Percentiles rank a stretch among this genome's conserved stretches.
phyloP scores from a whole-genome alignment of 371 early-diverging fungal species.

The Neoconidiobolus thromboides region DNA sequence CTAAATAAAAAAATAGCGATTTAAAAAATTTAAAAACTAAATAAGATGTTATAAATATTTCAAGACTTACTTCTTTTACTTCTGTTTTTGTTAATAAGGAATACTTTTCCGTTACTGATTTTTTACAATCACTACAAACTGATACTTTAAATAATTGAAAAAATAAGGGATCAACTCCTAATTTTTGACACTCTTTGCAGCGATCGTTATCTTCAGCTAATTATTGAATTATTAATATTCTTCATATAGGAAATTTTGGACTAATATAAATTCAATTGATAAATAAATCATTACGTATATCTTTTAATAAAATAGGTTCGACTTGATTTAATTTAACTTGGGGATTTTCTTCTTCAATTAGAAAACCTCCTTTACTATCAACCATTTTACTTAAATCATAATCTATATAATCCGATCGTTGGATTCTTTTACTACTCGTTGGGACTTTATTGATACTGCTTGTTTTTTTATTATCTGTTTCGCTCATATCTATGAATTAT shows the following conservation, averaged over 20 bases:
- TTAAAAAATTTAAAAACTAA: conserved; percentile 1
- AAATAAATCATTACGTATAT: conserved; percentile 1
- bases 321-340: not conserved
- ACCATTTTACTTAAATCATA: conserved; percentile 1
- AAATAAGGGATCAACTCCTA: conserved; percentile 10
- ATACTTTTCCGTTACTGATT: conserved; percentile 9
- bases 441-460: too few species aligned
- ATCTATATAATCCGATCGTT: not conserved
- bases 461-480: too few species aligned
- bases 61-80: conserved; percentile 15
- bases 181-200: conserved; percentile 10
- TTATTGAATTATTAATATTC: not conserved
- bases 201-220: not conserved
- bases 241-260: not conserved
- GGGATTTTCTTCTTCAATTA: not conserved
- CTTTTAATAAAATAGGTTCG: not conserved
- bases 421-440: not conserved
- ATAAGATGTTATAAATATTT: not conserved
- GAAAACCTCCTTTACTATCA: conserved; percentile 4
- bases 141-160: conserved; percentile 4
- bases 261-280: not conserved
- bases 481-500: too few species aligned
- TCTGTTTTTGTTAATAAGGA: conserved; percentile 19
- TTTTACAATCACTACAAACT: conserved; percentile 10
- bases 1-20: conserved; percentile 2